Percentiles rank a stretch among this genome's conserved stretches.
phyloP scores from a whole-genome alignment of 257 asterid species.

The Solanum dulcamara region DNA sequence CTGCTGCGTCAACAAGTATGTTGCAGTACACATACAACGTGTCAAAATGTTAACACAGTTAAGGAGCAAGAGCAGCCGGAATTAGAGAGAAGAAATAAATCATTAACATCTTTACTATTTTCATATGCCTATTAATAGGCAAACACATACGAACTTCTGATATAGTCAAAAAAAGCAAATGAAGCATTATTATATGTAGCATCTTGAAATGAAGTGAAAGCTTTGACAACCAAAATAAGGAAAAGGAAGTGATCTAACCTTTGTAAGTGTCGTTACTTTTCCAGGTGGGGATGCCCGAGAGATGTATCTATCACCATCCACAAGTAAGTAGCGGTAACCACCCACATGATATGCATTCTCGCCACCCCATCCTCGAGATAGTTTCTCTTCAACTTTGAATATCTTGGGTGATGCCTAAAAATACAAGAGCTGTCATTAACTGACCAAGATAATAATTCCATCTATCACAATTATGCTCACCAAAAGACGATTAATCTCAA shows the following conservation, averaged over 20 bases:
- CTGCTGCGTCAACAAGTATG: neutral
- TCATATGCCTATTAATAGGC: no score
- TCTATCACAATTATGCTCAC: neutral
- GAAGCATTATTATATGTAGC: neutral
- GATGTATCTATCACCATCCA: conserved; percentile 62
- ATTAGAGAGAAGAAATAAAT: neutral
- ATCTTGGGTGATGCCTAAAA: conserved; percentile 59
- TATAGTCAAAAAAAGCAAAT: neutral
- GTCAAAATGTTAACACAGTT: neutral
- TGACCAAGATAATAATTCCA: neutral
- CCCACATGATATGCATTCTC: conserved; percentile 97
- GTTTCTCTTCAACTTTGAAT: conserved; percentile 81
- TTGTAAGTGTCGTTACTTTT: conserved; percentile 84
- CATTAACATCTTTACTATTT: neutral
- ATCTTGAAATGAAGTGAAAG: neutral
- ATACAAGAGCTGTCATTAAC: conserved; percentile 8
- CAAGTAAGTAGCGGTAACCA: conserved; percentile 86
- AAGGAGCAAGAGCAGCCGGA: neutral
- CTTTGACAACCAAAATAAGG: neutral
- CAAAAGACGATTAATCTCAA: neutral
- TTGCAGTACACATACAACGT: neutral
- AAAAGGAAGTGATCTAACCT: conserved; percentile 35
- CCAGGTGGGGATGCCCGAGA: conserved; percentile 98
- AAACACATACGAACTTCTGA: neutral
- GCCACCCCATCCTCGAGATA: conserved; percentile 98